These are phyloP conservation scores for Fusarium sp. DNA, from an alignment of 2,329 filamentous ascomycete genomes.

Conservation along the genomic window DNA sequence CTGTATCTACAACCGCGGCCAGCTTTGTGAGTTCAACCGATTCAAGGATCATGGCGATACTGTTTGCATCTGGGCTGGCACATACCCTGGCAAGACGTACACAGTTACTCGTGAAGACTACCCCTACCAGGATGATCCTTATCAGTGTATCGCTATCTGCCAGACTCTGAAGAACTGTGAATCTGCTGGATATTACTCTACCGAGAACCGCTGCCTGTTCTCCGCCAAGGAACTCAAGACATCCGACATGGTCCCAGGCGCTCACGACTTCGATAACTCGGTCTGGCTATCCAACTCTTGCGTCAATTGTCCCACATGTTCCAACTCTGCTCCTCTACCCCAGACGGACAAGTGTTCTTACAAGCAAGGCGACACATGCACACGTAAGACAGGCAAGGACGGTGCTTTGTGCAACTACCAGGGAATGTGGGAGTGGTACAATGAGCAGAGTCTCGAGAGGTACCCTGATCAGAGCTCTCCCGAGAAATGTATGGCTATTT, in stretches of 20 bases:
- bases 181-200: conserved; percentile 5
- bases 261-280: background rate
- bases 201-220: conserved; percentile 22
- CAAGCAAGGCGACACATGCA: background rate
- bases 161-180: conserved; percentile 1
- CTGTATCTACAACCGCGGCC: conserved; percentile 10
- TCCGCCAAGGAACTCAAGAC: background rate
- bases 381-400: background rate
- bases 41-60: conserved; percentile 8
- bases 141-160: conserved; percentile 24
- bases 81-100: conserved; percentile 6
- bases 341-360: background rate
- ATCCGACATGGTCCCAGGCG: background rate
- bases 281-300: conserved; percentile 4
- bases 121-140: conserved; percentile 1
- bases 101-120: conserved; percentile 5
- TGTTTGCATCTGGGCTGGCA: conserved; percentile 4
- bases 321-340: background rate
- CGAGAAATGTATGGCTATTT: conserved; percentile 7
- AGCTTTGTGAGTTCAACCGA: conserved; percentile 12
- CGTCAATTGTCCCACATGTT: background rate
- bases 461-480: conserved; percentile 10
- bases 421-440: conserved; percentile 10
- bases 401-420: conserved; percentile 4
- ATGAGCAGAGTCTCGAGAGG: background rate